Base-by-base conservation (phyloP, 2,329 filamentous ascomycete genomes). In the Fusarium temperatum region DNA sequence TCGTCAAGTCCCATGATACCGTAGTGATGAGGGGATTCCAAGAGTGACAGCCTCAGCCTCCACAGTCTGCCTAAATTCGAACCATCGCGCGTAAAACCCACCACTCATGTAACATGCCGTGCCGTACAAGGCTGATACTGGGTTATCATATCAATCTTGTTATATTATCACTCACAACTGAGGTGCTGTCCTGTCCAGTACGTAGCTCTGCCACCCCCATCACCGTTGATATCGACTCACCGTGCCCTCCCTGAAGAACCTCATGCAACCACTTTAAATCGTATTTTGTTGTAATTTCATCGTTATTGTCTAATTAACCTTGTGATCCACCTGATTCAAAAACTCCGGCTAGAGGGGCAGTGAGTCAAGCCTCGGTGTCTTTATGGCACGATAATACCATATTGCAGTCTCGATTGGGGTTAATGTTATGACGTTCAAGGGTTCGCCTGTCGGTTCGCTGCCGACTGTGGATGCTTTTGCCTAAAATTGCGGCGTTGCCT, bases 391-490 rank as follows among this genome's bases (percentile, higher is more conserved):
- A 51, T 38, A 63, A 39, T 51, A 56, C 39, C 54, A 63, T 36
- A 60, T 53, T 42, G 42, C 38, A 56, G 32, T 51, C 56, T 51
- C 24, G 10, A 56, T 67, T 41, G 39, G 35, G 26, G 39, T 58
- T 54, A 26, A 50, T 28, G 42, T 48, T 72, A 45, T 67, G 57
- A 69, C 45, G 66, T 61, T 56, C 44, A 45, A 50, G 68, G 62
- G 67, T 61, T 59, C 54, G 41, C 42, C 47, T 36, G 41, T 42
- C 62, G 72, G 72, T 32, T 69, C 9, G 26, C 12, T 53, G 26
- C 53, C 63, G 54, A 53, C 32, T 59, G 75, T 76, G 75, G 75
- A 77, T 58, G 75, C 68, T 63, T 73, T 70, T 77, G 75, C 75
- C 75, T 77, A 77, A 67, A 77, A 63, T 57, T 60, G 61, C 60